Evolutionary conservation across 768 basidiomycete species (phyloP).

Genomic region (Cyclocybe cylindracea): DNA sequence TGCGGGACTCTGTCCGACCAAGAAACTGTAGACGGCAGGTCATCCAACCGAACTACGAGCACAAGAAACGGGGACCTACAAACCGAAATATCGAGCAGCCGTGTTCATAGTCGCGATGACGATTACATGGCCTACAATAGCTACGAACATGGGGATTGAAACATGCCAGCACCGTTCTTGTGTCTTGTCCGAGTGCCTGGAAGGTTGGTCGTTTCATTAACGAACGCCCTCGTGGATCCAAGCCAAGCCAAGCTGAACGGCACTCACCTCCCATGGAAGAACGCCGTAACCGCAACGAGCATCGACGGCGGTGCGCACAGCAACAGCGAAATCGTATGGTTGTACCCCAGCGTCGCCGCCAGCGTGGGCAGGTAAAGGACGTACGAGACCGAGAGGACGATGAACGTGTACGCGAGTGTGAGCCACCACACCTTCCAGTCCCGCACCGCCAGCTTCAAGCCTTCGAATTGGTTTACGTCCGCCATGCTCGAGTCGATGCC

Average conservation of each 20-base stretch:
- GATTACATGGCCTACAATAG: slow-evolving; percentile 70
- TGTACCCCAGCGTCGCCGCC: slow-evolving; percentile 66
- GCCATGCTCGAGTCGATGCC: too few species aligned
- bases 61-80: slow-evolving; percentile 33
- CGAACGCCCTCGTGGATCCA: too few species aligned
- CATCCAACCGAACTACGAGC: not conserved
- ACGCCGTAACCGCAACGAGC: slow-evolving; percentile 58
- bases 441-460: slow-evolving; percentile 57
- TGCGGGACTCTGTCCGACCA: slow-evolving; percentile 70
- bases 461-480: slow-evolving; percentile 41
- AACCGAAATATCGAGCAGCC: slow-evolving; percentile 64
- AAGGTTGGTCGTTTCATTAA: not conserved
- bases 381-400: slow-evolving; percentile 64
- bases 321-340: slow-evolving; percentile 60
- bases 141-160: slow-evolving; percentile 50
- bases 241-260: not conserved
- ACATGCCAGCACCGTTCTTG: slow-evolving; percentile 79
- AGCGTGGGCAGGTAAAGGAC: slow-evolving; percentile 78
- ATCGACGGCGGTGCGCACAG: slow-evolving; percentile 77
- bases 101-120: slow-evolving; percentile 66
- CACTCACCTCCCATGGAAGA: slow-evolving; percentile 46
- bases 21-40: slow-evolving; percentile 44
- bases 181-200: slow-evolving; percentile 68
- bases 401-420: slow-evolving; percentile 55
- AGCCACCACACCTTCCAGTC: slow-evolving; percentile 87